Evolutionary conservation across 2,329 filamentous ascomycete genomes (phyloP).

Genomic region (Pseudogymnoascus sp.): DNA sequence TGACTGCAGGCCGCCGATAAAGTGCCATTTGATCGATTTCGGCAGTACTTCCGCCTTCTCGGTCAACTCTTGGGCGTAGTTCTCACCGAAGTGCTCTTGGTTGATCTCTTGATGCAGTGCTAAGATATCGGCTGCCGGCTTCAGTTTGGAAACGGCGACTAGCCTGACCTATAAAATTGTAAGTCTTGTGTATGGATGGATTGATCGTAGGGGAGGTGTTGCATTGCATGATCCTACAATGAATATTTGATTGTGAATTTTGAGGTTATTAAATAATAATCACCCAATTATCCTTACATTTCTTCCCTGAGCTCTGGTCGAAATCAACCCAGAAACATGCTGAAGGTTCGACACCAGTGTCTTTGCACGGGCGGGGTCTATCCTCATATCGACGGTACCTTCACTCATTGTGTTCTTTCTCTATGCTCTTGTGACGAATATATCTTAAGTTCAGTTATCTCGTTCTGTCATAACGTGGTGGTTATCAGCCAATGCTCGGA

Average conservation of each 20-base stretch:
- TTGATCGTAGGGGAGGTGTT: background rate
- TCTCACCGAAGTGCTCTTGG: constrained; percentile 86
- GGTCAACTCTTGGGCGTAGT: constrained; percentile 83
- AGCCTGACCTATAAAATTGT: constrained; percentile 56
- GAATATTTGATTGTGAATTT: background rate
- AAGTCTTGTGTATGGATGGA: constrained; percentile 14
- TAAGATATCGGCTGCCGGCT: constrained; percentile 84
- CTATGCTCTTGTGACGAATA: background rate
- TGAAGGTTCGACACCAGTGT: constrained; percentile 54
- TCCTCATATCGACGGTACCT: constrained; percentile 40
- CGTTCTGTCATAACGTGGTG: background rate
- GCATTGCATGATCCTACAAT: constrained; percentile 10
- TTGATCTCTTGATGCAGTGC: constrained; percentile 57
- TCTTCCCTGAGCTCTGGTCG: constrained; percentile 42
- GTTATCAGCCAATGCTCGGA: background rate
- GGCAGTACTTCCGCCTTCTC: constrained; percentile 81
- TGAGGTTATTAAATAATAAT: constrained; percentile 11
- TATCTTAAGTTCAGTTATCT: background rate
- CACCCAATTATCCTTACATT: constrained; percentile 37
- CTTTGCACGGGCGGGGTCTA: constrained; percentile 52
- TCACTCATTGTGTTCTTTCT: constrained; percentile 4
- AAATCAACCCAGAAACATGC: constrained; percentile 49
- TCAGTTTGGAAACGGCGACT: constrained; percentile 92
- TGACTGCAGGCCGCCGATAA: constrained; percentile 88
- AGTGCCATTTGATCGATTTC: constrained; percentile 76